These are phyloP conservation scores for Suhomyces xylopsoci DNA, from an alignment of 805 yeast genomes.

Conservation along the genomic window DNA sequence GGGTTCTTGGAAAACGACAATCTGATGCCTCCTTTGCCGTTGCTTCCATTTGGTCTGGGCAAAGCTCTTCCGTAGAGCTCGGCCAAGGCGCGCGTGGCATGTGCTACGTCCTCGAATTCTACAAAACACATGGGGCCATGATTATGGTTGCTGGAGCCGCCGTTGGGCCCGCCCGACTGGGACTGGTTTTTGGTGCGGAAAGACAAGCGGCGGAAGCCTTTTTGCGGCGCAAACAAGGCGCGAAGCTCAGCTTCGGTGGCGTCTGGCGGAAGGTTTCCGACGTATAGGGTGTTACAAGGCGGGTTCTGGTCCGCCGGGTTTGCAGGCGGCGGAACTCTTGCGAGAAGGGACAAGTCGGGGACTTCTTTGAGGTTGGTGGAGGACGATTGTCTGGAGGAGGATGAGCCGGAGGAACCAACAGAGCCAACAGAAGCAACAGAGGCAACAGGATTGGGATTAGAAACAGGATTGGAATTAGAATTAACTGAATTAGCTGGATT, in stretches of 20 bases:
- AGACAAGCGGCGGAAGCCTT: conserved; percentile 88
- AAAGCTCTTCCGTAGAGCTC: conserved; percentile 90
- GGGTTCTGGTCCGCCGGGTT: conserved; percentile 99
- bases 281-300: conserved; percentile 95
- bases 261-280: conserved; percentile 96
- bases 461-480: not conserved
- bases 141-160: conserved; percentile 29
- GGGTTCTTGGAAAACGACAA: conserved; percentile 95
- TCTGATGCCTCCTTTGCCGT: conserved; percentile 89
- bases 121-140: conserved; percentile 99
- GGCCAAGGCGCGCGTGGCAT: conserved; percentile 90
- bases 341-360: conserved; percentile 68
- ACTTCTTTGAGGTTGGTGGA: conserved; percentile 24
- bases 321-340: conserved; percentile 86
- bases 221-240: conserved; percentile 79
- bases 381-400: conserved; percentile 10
- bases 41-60: conserved; percentile 69
- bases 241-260: conserved; percentile 92
- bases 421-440: too few species aligned
- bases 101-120: conserved; percentile 93
- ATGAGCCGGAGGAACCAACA: too few species aligned
- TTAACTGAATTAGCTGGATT: too few species aligned
- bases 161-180: conserved; percentile 23
- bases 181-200: conserved; percentile 71
- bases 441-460: not conserved